Conservation (phyloP, 768 basidiomycete species). For the Filobasidium floriforme region DNA sequence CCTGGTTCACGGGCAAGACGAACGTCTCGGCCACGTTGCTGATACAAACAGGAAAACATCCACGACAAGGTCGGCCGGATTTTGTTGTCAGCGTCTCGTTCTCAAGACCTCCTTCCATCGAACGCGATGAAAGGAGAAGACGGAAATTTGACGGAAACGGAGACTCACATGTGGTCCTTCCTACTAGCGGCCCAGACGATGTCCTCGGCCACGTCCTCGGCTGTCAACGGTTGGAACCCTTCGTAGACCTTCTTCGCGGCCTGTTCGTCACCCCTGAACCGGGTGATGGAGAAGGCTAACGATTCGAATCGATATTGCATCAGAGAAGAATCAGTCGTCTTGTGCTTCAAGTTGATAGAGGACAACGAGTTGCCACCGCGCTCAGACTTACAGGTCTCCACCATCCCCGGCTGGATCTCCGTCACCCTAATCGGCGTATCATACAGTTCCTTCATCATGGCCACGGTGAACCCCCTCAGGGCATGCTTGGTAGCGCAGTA, state of each 20-base stretch:
- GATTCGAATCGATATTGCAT: no score
- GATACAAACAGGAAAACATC: no score
- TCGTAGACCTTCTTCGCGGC: slow-evolving; percentile 86
- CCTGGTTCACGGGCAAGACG: slow-evolving; percentile 46
- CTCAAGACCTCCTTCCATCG: not conserved
- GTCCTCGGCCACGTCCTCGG: slow-evolving; percentile 89
- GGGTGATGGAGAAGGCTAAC: slow-evolving; percentile 76
- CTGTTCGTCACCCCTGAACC: slow-evolving; percentile 74
- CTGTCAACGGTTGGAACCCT: slow-evolving; percentile 60
- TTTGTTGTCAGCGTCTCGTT: not conserved
- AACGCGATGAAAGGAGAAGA: not conserved
- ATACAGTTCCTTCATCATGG: slow-evolving; percentile 76
- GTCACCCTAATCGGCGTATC: slow-evolving; percentile 87
- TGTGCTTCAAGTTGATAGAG: no score
- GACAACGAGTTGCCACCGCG: no score
- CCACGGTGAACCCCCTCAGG: slow-evolving; percentile 75
- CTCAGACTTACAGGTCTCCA: slow-evolving; percentile 53
- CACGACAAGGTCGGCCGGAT: no score
- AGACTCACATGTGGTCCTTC: slow-evolving; percentile 24
- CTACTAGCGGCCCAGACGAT: slow-evolving; percentile 83
- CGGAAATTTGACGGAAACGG: no score
- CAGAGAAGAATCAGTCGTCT: not conserved
- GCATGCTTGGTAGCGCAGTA: slow-evolving; percentile 65
- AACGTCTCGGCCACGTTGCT: slow-evolving; percentile 54
- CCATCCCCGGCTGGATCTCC: slow-evolving; percentile 89